Conservation (phyloP, 164 flowering plant species). For the Vitis amurensis region DNA sequence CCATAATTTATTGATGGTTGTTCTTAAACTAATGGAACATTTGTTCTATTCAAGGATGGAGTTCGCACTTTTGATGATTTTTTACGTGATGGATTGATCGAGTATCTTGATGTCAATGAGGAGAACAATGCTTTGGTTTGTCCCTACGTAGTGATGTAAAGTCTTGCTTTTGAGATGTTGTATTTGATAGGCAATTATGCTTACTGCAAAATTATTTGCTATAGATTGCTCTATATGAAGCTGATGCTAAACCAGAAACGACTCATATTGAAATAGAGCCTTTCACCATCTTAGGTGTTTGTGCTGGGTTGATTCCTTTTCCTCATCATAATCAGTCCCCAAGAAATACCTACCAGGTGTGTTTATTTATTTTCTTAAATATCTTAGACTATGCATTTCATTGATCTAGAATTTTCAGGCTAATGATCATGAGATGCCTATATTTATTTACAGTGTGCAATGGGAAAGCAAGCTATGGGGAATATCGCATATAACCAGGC, state of each 20-base stretch:
- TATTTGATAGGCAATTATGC: neutral
- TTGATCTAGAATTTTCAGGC: neutral
- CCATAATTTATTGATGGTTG: too few relatives aligned
- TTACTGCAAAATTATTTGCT: neutral
- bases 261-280: slow-evolving; percentile 99
- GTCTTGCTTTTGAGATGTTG: neutral
- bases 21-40: neutral
- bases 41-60: slow-evolving; percentile 64
- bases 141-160: slow-evolving; percentile 2
- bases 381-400: neutral
- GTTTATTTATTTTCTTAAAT: neutral
- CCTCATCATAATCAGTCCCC: slow-evolving; percentile 99
- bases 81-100: slow-evolving; percentile 82
- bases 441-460: slow-evolving; percentile 72
- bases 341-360: slow-evolving; percentile 96
- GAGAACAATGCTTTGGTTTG: slow-evolving; percentile 96
- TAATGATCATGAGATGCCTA: slow-evolving; percentile 2
- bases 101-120: slow-evolving; percentile 98
- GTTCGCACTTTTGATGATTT: slow-evolving; percentile 81
- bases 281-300: slow-evolving; percentile 87
- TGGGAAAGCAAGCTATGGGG: slow-evolving; percentile 99
- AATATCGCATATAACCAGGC: slow-evolving; percentile 97
- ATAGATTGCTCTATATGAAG: slow-evolving; percentile 90
- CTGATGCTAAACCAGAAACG: slow-evolving; percentile 64
- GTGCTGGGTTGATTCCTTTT: slow-evolving; percentile 89